These are phyloP conservation scores for Lentinula boryana DNA, from an alignment of 768 basidiomycete species.

Conservation along the genomic window DNA sequence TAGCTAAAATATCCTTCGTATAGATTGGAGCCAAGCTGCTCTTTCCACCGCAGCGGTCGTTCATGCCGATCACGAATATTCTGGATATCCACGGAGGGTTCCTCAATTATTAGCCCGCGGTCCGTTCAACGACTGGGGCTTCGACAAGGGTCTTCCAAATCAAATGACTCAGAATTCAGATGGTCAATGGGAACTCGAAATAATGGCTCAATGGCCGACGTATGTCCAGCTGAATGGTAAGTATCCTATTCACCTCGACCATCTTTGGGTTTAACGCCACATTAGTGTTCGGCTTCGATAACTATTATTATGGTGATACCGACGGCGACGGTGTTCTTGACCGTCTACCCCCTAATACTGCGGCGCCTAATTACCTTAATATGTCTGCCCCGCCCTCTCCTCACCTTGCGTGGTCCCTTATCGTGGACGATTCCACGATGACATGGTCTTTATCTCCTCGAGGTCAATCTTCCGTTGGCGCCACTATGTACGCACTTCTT, in stretches of 20 bases:
- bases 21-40: constrained; percentile 75
- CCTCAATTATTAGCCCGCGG: constrained; percentile 87
- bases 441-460: constrained; percentile 78
- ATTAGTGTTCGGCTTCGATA: constrained; percentile 25
- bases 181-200: constrained; percentile 77
- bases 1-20: not conserved
- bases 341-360: constrained; percentile 84
- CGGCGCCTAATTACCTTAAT: constrained; percentile 84
- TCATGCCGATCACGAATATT: constrained; percentile 70
- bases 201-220: constrained; percentile 89
- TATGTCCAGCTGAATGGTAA: constrained; percentile 82
- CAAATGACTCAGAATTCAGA: constrained; percentile 60
- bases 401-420: constrained; percentile 81
- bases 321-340: constrained; percentile 88
- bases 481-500: constrained; percentile 84
- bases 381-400: constrained; percentile 87
- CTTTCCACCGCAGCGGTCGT: constrained; percentile 59
- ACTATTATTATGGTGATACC: constrained; percentile 88
- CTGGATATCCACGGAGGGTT: constrained; percentile 57
- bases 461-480: constrained; percentile 75
- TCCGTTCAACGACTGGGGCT: constrained; percentile 90
- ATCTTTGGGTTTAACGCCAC: not conserved
- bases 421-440: constrained; percentile 73
- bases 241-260: constrained; percentile 38
- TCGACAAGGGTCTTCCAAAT: constrained; percentile 72